Conservation (phyloP, 371 early-diverging fungal species). For the Nematocida parisii region DNA sequence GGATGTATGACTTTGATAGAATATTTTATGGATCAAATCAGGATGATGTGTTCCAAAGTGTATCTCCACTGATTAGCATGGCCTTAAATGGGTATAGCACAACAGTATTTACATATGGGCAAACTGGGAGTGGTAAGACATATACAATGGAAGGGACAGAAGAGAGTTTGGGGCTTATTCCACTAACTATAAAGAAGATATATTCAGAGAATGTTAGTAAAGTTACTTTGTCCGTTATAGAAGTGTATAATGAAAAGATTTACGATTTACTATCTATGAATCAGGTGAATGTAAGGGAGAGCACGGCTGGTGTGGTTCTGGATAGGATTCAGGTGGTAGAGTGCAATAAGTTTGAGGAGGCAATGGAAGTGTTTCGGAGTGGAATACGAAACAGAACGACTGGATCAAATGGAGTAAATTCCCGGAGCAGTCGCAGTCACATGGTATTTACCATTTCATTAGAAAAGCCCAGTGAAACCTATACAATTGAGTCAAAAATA, state of each 20-base stretch:
- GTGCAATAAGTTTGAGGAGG: constrained; percentile 71
- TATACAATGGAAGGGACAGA: constrained; percentile 80
- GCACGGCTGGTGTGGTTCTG: constrained; percentile 71
- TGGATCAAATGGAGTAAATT: constrained; percentile 37
- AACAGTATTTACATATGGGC: constrained; percentile 71
- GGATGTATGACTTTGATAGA: constrained; percentile 54
- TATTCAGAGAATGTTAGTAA: neutral
- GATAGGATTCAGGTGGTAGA: constrained; percentile 71
- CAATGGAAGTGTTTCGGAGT: constrained; percentile 34
- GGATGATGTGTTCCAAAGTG: constrained; percentile 1
- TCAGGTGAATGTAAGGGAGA: constrained; percentile 72
- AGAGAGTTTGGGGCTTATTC: constrained; percentile 71
- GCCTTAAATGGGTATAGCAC: constrained; percentile 66
- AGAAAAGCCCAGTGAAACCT: constrained; percentile 71
- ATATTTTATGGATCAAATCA: constrained; percentile 38
- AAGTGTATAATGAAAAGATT: constrained; percentile 75
- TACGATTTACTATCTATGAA: constrained; percentile 71
- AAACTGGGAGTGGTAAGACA: constrained; percentile 93
- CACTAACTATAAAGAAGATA: constrained; percentile 37
- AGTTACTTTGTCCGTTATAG: constrained; percentile 72
- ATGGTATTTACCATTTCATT: constrained; percentile 73
- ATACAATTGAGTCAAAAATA: constrained; percentile 71
- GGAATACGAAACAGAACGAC: constrained; percentile 9
- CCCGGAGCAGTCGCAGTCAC: constrained; percentile 43
- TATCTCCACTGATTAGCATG: constrained; percentile 36